Base-by-base conservation (phyloP, 257 asterid genomes). In the Ilex asprella region DNA sequence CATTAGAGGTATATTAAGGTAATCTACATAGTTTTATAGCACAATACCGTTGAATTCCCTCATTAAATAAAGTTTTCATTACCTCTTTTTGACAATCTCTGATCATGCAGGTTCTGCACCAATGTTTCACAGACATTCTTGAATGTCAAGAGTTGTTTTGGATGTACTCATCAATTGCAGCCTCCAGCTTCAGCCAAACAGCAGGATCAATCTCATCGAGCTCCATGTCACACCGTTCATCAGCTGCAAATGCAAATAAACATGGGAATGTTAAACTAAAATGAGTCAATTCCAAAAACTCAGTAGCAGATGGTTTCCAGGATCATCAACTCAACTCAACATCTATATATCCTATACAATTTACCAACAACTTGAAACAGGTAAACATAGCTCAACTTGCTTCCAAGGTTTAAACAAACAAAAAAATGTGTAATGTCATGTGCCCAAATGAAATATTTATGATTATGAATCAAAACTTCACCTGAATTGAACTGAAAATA, bases 401-500 rank as follows among this genome's bases (percentile, higher is more conserved):
- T 35, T 35, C 41, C 8, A 35, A 35, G 41, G 8, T 35, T 35
- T 35, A 35, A 35, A 35, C 41, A 35, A 35, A 35, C 2, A 35
- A 35, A 35, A 35, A 8, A 35, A 35, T 3, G 8, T 35, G 41
- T 1, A 35, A 35, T 8, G 8, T 35, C 41, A 35, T 8, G 8
- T 4, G 8, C 5, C 41, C 41, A 35, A 3, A 8, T 35, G 5
- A 35, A 35, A 4, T 35, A 35, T 3, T 3, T 8, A 73, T 39
- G 64, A 13, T 3, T 8, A 73, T 39, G 64, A 13, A 56, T 35
- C 58, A 30, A 68, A 68, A 35, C 49, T 49, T 71, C 65, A 93
- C 99, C 99, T 85, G 99, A 97, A 79, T 93, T 89, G 70, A 89
- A 93, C 49, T 97, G 97, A 73, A 77, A 89, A 81, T 93, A 93